A percentile compares a stretch with the other conserved stretches of the same genome.
phyloP scores from a whole-genome alignment of 257 asterid species.

The Lycium ferocissimum region DNA sequence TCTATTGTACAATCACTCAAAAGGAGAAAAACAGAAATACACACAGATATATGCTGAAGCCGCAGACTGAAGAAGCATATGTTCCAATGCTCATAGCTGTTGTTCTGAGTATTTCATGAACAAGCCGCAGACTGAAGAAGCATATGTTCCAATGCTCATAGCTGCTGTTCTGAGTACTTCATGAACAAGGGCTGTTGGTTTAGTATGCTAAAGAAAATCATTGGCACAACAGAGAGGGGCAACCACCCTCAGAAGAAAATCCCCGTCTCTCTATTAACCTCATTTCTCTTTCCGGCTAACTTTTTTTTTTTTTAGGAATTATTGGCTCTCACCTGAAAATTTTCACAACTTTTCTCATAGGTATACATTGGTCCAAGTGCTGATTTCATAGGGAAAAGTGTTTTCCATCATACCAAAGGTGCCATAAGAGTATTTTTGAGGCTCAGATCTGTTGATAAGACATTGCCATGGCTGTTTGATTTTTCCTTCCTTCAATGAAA shows the following conservation, averaged over 20 bases:
- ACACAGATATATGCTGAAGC: not conserved
- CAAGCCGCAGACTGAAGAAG: too few relatives aligned
- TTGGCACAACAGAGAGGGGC: conserved; percentile 7
- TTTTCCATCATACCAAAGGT: conserved; percentile 3
- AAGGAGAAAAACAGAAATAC: not conserved
- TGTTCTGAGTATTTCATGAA: not conserved
- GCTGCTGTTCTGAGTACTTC: not conserved
- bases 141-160: not conserved
- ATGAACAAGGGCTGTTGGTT: not conserved
- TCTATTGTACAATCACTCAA: not conserved
- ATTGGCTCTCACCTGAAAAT: not conserved
- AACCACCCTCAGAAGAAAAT: conserved; percentile 25
- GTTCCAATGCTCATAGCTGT: not conserved
- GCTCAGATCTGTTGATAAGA: conserved; percentile 20
- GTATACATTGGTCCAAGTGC: not conserved
- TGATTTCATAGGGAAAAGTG: not conserved
- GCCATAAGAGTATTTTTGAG: not conserved
- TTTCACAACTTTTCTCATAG: conserved; percentile 5
- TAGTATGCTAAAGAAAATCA: not conserved
- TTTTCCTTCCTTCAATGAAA: too few relatives aligned
- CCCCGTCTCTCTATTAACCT: conserved; percentile 27
- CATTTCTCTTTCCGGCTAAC: not conserved
- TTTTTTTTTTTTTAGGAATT: not conserved
- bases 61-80: not conserved
- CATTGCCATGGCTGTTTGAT: conserved; percentile 26